Evolutionary conservation across 305 asterid genomes (phyloP).

Genomic region (Lippia alba): DNA sequence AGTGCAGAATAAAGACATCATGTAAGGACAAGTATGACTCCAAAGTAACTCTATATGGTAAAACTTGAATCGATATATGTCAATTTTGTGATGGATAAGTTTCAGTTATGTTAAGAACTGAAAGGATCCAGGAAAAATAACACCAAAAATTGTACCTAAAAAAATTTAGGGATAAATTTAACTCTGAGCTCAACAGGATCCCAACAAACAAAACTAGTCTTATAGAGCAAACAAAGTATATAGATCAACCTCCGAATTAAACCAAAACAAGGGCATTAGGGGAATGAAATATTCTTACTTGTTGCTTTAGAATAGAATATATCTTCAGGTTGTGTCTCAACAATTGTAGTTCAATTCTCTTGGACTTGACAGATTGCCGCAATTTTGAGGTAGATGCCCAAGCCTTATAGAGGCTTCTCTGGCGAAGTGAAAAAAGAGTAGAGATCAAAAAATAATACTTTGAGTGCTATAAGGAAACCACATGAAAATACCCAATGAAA

Average conservation of each 20-base stretch:
- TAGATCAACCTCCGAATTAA: neutral
- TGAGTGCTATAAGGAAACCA: constrained; percentile 6
- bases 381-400: constrained; percentile 58
- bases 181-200: neutral
- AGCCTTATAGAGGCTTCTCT: constrained; percentile 65
- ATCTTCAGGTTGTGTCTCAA: constrained; percentile 46
- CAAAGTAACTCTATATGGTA: neutral
- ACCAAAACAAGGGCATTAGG: neutral
- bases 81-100: neutral
- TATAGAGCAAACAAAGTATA: constrained; percentile 4
- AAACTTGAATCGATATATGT: neutral
- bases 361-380: constrained; percentile 55
- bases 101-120: neutral
- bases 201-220: constrained; percentile 3
- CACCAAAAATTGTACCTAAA: neutral
- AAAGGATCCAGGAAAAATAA: neutral
- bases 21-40: neutral
- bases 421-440: constrained; percentile 25
- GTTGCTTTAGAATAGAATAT: constrained; percentile 44
- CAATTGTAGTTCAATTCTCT: constrained; percentile 50
- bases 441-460: constrained; percentile 1
- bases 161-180: neutral
- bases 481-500: constrained; percentile 1
- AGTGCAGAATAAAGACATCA: no score
- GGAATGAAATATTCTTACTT: constrained; percentile 38